phyloP scores from a whole-genome alignment of 1,284 basidiomycete species.

The Tylopilus sp. region DNA sequence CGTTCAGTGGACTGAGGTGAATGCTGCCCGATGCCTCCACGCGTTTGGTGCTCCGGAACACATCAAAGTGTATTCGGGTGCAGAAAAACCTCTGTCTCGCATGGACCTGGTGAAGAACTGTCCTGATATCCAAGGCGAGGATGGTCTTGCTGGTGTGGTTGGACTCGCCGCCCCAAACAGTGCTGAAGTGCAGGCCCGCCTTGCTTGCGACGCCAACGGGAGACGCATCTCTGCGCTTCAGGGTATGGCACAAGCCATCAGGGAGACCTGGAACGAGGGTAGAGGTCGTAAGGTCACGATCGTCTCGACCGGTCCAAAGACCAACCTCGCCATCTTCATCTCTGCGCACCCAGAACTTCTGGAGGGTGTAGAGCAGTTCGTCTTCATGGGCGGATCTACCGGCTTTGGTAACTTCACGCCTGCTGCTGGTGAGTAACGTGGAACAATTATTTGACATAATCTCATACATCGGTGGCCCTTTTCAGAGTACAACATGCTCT shows the following conservation, averaged over 20 bases:
- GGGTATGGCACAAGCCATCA: constrained; percentile 72
- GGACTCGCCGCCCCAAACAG: constrained; percentile 67
- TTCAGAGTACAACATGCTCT: constrained; percentile 83
- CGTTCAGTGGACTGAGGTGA: constrained; percentile 70
- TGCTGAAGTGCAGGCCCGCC: constrained; percentile 59
- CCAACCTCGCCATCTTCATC: constrained; percentile 86
- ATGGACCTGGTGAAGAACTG: constrained; percentile 56
- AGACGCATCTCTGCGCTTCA: constrained; percentile 65
- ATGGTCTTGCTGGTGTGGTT: constrained; percentile 85
- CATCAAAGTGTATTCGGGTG: constrained; percentile 76
- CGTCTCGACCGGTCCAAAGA: constrained; percentile 84
- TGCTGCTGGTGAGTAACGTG: constrained; percentile 66
- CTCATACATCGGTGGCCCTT: not conserved
- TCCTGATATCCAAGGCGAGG: constrained; percentile 82
- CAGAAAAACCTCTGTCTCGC: constrained; percentile 70
- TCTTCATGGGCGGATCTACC: constrained; percentile 93
- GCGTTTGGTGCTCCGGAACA: constrained; percentile 71
- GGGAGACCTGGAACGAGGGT: constrained; percentile 64
- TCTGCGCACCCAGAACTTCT: constrained; percentile 77
- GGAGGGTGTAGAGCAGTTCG: constrained; percentile 77
- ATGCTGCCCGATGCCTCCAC: constrained; percentile 78
- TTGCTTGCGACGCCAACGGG: constrained; percentile 55
- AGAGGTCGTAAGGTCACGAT: constrained; percentile 68
- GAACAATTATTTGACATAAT: not conserved
- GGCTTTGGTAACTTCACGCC: constrained; percentile 84